Conservation (phyloP, 371 early-diverging fungal genomes). For the Gilbertella persicaria region DNA sequence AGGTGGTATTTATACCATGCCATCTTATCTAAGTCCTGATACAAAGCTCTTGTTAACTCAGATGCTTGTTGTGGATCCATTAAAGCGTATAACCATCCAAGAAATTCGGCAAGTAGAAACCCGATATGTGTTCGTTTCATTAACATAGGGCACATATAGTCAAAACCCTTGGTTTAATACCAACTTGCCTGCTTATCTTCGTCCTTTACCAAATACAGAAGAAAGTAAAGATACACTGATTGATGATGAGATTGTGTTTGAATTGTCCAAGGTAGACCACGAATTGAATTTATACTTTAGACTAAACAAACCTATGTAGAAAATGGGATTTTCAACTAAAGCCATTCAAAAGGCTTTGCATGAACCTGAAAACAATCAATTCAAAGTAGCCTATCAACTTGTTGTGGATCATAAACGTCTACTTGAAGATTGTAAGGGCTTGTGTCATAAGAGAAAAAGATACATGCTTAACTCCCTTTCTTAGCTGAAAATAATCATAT, state of each 20-base stretch:
- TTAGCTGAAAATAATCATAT: slow-evolving; percentile 52
- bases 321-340: slow-evolving; percentile 77
- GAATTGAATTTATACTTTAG: not conserved
- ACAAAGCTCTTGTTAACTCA: slow-evolving; percentile 82
- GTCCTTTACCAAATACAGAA: slow-evolving; percentile 70
- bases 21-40: slow-evolving; percentile 82
- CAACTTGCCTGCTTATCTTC: slow-evolving; percentile 88
- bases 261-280: slow-evolving; percentile 66
- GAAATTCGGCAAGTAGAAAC: slow-evolving; percentile 68
- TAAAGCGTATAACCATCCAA: slow-evolving; percentile 90
- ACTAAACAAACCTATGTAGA: slow-evolving; percentile 47
- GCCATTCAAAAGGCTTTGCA: slow-evolving; percentile 73
- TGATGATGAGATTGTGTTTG: slow-evolving; percentile 76
- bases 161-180: slow-evolving; percentile 90
- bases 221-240: slow-evolving; percentile 63
- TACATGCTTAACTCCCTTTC: not conserved
- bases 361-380: slow-evolving; percentile 84
- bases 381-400: slow-evolving; percentile 94
- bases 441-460: not conserved
- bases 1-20: slow-evolving; percentile 91
- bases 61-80: slow-evolving; percentile 96
- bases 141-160: no score
- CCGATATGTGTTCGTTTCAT: not conserved
- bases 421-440: slow-evolving; percentile 62
- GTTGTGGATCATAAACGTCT: slow-evolving; percentile 83